Conservation (phyloP, 805 yeast species). For the Candida nemodendra region DNA sequence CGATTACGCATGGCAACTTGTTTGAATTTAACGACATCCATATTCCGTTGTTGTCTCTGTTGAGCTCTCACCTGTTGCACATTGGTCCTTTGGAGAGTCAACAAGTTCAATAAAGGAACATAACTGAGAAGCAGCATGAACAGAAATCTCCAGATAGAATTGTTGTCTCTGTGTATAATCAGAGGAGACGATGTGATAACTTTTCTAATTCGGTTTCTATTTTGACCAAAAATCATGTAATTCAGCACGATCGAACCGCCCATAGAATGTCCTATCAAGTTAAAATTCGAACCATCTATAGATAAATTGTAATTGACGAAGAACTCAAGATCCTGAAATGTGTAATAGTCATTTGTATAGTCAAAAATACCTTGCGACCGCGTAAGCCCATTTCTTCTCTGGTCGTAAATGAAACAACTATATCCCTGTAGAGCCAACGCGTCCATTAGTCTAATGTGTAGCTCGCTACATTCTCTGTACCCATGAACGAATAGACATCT, state of each 20-base stretch:
- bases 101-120: constrained; percentile 7
- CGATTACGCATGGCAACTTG: constrained; percentile 6
- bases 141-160: constrained; percentile 4
- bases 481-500: constrained; percentile 13
- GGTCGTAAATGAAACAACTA: constrained; percentile 9
- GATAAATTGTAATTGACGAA: constrained; percentile 8
- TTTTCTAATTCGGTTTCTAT: constrained; percentile 4
- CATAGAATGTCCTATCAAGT: constrained; percentile 10
- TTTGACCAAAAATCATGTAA: constrained; percentile 7
- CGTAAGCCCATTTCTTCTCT: constrained; percentile 10
- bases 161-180: constrained; percentile 8
- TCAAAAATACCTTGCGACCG: constrained; percentile 5
- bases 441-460: constrained; percentile 9
- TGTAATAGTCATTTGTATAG: constrained; percentile 8
- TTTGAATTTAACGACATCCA: constrained; percentile 2
- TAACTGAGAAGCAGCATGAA: constrained; percentile 8
- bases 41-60: constrained; percentile 3
- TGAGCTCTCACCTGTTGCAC: constrained; percentile 3
- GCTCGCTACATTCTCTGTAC: constrained; percentile 9
- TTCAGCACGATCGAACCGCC: constrained; percentile 11
- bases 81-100: constrained; percentile 8
- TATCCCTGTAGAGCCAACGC: constrained; percentile 8
- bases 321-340: constrained; percentile 8
- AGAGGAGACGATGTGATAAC: constrained; percentile 7
- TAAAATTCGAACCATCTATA: constrained; percentile 1